These are phyloP conservation scores for Stevia rebaudiana DNA, from an alignment of 140 eudicot species.

Conservation along the genomic window DNA sequence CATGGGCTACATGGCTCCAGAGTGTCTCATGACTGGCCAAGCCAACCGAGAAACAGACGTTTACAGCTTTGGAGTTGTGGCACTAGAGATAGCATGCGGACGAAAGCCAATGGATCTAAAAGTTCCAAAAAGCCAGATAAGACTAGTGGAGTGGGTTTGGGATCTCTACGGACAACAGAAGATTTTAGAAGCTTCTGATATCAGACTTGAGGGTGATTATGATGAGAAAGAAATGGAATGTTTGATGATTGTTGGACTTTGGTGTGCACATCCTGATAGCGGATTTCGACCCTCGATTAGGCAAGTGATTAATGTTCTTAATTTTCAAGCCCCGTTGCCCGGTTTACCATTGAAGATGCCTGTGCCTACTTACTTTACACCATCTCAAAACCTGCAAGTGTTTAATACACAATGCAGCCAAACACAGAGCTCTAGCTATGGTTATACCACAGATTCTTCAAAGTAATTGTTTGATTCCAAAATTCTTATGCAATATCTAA, in stretches of 20 bases:
- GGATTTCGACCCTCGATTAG: constrained; percentile 31
- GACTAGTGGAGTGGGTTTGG: constrained; percentile 47
- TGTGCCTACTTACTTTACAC: constrained; percentile 31
- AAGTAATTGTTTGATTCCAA: constrained; percentile 14
- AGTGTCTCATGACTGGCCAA: constrained; percentile 41
- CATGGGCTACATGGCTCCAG: constrained; percentile 61
- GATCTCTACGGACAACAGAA: constrained; percentile 32
- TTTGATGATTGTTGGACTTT: constrained; percentile 44
- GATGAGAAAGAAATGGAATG: constrained; percentile 33
- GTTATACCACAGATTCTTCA: constrained; percentile 27
- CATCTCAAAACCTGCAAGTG: constrained; percentile 2
- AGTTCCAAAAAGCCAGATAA: constrained; percentile 9
- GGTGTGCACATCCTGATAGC: constrained; percentile 47
- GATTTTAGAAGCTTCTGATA: constrained; percentile 35
- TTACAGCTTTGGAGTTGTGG: constrained; percentile 60
- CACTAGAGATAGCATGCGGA: constrained; percentile 47
- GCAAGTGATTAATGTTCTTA: constrained; percentile 40
- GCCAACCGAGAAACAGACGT: constrained; percentile 57
- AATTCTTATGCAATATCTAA: background rate
- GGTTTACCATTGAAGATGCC: constrained; percentile 36
- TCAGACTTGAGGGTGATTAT: constrained; percentile 19
- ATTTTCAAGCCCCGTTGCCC: constrained; percentile 35
- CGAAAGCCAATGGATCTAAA: constrained; percentile 28
- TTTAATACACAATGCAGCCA: constrained; percentile 19
- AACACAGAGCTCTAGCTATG: constrained; percentile 25